Evolutionary conservation across 192 early-diverging fungal species (phyloP), one percentile per base, ranked within the genome.

Genomic region (Podila minutissima): DNA sequence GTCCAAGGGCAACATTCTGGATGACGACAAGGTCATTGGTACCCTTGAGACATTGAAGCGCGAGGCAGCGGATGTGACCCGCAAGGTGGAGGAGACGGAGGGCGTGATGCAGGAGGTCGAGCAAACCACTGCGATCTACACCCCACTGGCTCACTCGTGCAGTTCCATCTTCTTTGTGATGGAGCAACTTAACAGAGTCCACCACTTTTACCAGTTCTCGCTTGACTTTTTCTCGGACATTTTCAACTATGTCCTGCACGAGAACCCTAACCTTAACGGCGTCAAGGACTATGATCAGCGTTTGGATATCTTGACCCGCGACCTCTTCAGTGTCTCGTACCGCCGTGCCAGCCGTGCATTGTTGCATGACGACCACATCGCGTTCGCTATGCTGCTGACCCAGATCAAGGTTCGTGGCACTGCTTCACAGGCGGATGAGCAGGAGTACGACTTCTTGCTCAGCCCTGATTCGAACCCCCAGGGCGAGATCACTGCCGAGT

Each of bases 181-280:
- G 87, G 98, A 99, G 71, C 97, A 97, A 70, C 86, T 99, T 49
- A 87, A 93, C 62, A 83, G 88, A 49, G 79, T 99, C 55, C 89
- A 99, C 72, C 91, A 94, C 75, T 99, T 98, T 85, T 99, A 99
- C 84, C 97, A 98, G 87, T 98, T 99, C 87, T 98, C 98, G 26
- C 91, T 99, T 33, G 95, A 94, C 77, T 99, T 97, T 84, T 99
- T 99, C 85, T 89, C 94, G 61, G 89, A 92, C 61, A 97, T 99
- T 51, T 99, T 99, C 88, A 85, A 94, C 72, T 89, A 81, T 64
- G 92, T 96, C 0, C 88, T 99, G 13, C 93, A 95, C 75, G 84
- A 89, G 33, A 88, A 97, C 85, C 85, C 92, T 33, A 82, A 90
- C 55, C 83, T 95, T 59, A 83, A 87, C 31, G 86, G 86, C 22